A percentile compares a stretch with the other conserved stretches of the same genome.
phyloP scores from a whole-genome alignment of 2,329 filamentous ascomycete genomes.

The Colletotrichum siamense region DNA sequence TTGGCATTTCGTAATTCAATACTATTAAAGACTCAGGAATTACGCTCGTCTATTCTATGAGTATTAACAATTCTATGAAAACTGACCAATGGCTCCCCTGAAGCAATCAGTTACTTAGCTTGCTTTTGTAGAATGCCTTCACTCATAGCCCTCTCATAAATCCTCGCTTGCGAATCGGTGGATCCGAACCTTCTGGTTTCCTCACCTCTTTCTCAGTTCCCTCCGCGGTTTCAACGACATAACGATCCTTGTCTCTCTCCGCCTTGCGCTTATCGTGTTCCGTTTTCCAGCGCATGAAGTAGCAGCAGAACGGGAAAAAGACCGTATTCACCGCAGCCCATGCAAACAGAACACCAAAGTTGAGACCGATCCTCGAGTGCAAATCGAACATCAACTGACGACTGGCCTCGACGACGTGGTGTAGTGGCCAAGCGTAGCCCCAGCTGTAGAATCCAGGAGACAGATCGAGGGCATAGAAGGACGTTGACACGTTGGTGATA shows the following conservation, averaged over 20 bases:
- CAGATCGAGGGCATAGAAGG: slow-evolving; percentile 65
- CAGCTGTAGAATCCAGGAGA: slow-evolving; percentile 64
- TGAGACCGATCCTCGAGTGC: slow-evolving; percentile 61
- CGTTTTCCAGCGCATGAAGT: slow-evolving; percentile 46
- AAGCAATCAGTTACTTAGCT: not conserved
- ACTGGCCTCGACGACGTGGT: slow-evolving; percentile 65
- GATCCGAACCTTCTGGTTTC: slow-evolving; percentile 31
- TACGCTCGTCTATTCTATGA: not conserved
- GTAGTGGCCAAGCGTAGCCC: slow-evolving; percentile 69
- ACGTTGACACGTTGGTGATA: slow-evolving; percentile 66
- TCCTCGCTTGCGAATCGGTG: slow-evolving; percentile 33
- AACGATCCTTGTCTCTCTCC: slow-evolving; percentile 30
- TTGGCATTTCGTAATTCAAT: not conserved
- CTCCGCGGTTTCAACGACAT: slow-evolving; percentile 26
- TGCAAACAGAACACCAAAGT: slow-evolving; percentile 65
- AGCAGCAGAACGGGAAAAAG: slow-evolving; percentile 57
- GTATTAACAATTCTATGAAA: not conserved
- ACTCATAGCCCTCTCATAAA: slow-evolving; percentile 34
- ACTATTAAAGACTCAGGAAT: not conserved
- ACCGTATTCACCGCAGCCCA: slow-evolving; percentile 59
- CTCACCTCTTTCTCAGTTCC: slow-evolving; percentile 29
- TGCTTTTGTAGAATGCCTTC: not conserved
- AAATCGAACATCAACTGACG: slow-evolving; percentile 67
- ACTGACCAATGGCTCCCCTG: not conserved
- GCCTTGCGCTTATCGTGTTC: slow-evolving; percentile 31